Base-by-base conservation (phyloP, 768 basidiomycete species). In the Termitomyces sp. region DNA sequence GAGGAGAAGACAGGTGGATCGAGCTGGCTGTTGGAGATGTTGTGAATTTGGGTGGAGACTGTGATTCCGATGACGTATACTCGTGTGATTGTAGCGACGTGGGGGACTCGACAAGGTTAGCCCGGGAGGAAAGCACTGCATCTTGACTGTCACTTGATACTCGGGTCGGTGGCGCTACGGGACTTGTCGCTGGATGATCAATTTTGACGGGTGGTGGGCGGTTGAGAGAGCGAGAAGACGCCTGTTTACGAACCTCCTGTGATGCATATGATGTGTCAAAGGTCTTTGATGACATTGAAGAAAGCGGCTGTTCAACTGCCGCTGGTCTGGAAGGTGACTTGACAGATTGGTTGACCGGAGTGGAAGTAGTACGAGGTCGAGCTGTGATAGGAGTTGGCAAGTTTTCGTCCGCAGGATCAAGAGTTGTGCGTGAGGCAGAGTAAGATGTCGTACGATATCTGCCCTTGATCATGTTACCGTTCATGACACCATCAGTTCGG, bases 31-130 rank as follows among this genome's bases (percentile, higher is more conserved):
- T 40, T 8, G 58, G 59, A 1, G 54, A 51, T 15, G 53, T 45
- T 6, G 59, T 40, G 8, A 32, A 15, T n/a, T 53, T 59, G 21
- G 45, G 60, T 42, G 21, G 62, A 48, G 58, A 63, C 57, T 21
- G 58, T 45, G 35, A 40, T 21, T 45, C 46, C 22, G 53, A 50
- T 12, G 34, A 44, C 51, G 58, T 50, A 54, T 66, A 68, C 14
- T 72, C 71, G 42, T 71, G 63, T 15, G 65, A 58, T 26, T 67
- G 68, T 48, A 76, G 60, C 15, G 66, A 68, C 2, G 73, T 76
- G 6, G 81, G 79, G 17, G 78, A 79, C 50, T 81, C 79, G 19
- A 75, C 72, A 49, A 78, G 70, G 32, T 73, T 64, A 2, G 68
- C 59, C 59, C 42, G 47, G 2, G 61, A 22, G 10, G 56, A 53